Percentiles rank a stretch among this genome's conserved stretches.
Evolutionary conservation across 2,329 filamentous ascomycete species (phyloP).

Genomic region (Penicillium sp.): DNA sequence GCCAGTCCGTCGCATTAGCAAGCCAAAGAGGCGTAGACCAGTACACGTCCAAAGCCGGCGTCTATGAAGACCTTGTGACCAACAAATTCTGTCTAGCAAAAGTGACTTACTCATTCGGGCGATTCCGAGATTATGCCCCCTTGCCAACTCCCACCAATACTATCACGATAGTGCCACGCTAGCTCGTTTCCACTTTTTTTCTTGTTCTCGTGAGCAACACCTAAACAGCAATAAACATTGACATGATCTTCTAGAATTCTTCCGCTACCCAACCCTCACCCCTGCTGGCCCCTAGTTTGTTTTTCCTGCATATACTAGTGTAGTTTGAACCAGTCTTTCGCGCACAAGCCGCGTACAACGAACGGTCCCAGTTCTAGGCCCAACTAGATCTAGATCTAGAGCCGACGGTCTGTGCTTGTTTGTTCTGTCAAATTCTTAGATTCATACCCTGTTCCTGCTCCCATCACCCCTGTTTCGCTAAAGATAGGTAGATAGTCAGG

Average conservation of each 20-base stretch:
- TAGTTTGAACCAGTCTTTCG: background rate
- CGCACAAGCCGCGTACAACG: background rate
- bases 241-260: slow-evolving; percentile 7
- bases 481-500: background rate
- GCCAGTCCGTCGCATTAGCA: background rate
- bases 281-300: background rate
- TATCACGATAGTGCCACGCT: background rate
- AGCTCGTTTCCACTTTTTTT: background rate
- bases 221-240: slow-evolving; percentile 8
- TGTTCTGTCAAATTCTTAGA: background rate
- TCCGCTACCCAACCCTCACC: background rate
- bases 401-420: background rate
- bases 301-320: background rate
- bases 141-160: background rate
- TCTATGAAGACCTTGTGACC: slow-evolving; percentile 1
- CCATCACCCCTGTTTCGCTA: background rate
- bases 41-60: background rate
- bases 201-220: slow-evolving; percentile 3
- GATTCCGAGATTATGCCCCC: slow-evolving; percentile 1
- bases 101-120: background rate
- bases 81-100: background rate
- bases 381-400: slow-evolving; percentile 1
- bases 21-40: background rate
- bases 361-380: background rate
- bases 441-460: background rate